phyloP scores from a whole-genome alignment of 129 eudicot genomes.

The Logfia minima region DNA sequence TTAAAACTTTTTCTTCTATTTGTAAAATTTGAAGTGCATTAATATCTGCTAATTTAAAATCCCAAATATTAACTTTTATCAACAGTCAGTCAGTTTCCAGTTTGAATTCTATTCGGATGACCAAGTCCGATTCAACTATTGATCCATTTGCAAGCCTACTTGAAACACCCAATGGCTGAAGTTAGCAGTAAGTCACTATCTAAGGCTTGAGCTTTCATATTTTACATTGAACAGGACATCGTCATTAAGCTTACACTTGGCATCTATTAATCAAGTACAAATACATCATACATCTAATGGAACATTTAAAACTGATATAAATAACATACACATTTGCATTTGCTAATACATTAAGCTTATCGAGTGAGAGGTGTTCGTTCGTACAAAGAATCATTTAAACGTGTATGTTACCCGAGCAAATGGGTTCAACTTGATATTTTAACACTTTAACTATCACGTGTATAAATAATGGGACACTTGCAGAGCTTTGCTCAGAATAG shows the following conservation, averaged over 20 bases:
- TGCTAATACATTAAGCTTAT: constrained; percentile 21
- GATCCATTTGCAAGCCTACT: background rate
- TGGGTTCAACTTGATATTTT: constrained; percentile 25
- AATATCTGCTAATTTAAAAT: background rate
- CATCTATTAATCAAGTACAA: constrained; percentile 3
- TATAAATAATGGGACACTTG: constrained; percentile 34
- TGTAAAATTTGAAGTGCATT: too few species aligned
- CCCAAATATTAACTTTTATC: background rate
- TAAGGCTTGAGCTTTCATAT: background rate
- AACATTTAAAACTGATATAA: background rate
- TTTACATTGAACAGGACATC: background rate
- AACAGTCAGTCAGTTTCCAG: background rate
- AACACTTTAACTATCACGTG: constrained; percentile 24
- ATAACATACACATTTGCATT: constrained; percentile 12
- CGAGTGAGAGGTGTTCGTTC: constrained; percentile 8
- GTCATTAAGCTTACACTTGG: background rate
- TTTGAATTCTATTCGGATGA: background rate
- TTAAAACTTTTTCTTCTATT: too few species aligned
- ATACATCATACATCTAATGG: background rate
- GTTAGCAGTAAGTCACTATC: background rate
- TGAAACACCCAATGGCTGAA: background rate
- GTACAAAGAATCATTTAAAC: constrained; percentile 33
- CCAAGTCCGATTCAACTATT: background rate
- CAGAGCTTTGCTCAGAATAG: constrained; percentile 42
- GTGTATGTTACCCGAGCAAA: constrained; percentile 21